phyloP scores from a whole-genome alignment of 2,329 filamentous ascomycete genomes.

The Diaporthe batatas region DNA sequence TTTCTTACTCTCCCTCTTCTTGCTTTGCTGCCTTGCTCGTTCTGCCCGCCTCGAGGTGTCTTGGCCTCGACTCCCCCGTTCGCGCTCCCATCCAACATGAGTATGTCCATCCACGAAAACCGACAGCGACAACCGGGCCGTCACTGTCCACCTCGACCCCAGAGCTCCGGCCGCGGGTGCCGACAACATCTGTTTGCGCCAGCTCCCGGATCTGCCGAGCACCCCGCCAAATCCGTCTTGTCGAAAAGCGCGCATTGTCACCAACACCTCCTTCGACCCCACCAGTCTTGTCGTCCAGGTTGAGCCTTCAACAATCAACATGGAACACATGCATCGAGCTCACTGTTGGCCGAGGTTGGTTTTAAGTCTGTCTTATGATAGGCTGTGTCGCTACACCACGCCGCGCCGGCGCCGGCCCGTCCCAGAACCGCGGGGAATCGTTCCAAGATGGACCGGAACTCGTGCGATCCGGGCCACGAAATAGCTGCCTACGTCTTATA shows the following conservation, averaged over 20 bases:
- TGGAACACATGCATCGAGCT: too few species aligned
- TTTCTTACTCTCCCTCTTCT: neutral
- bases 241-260: constrained; percentile 6
- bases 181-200: neutral
- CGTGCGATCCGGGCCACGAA: neutral
- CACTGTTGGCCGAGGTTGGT: neutral
- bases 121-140: neutral
- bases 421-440: neutral
- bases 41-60: neutral
- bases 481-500: too few species aligned
- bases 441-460: too few species aligned
- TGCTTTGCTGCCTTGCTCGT: neutral
- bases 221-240: neutral
- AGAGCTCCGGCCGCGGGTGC: neutral
- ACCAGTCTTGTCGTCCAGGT: neutral
- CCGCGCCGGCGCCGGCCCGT: neutral
- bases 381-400: neutral
- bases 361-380: neutral
- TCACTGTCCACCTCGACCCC: neutral
- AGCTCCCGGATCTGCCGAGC: constrained; percentile 17
- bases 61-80: neutral
- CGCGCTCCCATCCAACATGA: neutral
- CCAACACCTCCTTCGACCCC: neutral
- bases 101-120: neutral
- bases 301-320: neutral